A percentile compares a stretch with the other conserved stretches of the same genome.
Evolutionary conservation across 495 filamentous ascomycete genomes (phyloP).

Genomic region (Mytilinidion resinicola): DNA sequence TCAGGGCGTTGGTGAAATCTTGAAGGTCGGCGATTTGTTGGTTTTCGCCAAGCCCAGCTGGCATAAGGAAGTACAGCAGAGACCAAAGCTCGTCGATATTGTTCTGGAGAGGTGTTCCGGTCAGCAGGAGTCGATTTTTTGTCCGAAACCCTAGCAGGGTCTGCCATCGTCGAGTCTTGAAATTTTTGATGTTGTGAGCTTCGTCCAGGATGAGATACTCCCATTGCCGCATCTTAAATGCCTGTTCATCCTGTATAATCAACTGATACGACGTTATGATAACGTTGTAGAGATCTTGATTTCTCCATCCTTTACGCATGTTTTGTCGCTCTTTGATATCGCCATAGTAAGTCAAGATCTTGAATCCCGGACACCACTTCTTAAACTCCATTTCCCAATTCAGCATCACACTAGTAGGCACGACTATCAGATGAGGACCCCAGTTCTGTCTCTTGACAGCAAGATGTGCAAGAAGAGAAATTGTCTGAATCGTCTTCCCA

Average conservation of each 20-base stretch:
- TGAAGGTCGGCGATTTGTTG: conserved; percentile 84
- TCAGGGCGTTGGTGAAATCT: conserved; percentile 91
- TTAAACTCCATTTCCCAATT: conserved; percentile 99
- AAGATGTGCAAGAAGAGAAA: conserved; percentile 86
- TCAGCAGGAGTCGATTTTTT: conserved; percentile 76
- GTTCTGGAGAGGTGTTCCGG: conserved; percentile 94
- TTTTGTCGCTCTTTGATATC: conserved; percentile 70
- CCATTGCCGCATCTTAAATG: conserved; percentile 91
- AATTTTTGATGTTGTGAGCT: conserved; percentile 99
- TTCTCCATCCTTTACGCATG: conserved; percentile 78
- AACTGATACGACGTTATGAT: conserved; percentile 96
- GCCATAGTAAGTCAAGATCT: conserved; percentile 95
- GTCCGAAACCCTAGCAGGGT: conserved; percentile 88
- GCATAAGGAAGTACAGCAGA: conserved; percentile 90
- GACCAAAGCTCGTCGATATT: conserved; percentile 97
- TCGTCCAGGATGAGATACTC: conserved; percentile 99
- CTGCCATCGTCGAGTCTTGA: conserved; percentile 95
- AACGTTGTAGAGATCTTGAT: conserved; percentile 90
- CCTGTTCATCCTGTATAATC: conserved; percentile 84
- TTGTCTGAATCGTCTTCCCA: conserved; percentile 98
- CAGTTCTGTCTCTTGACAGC: conserved; percentile 87
- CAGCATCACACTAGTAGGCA: conserved; percentile 96
- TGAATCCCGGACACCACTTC: conserved; percentile 98
- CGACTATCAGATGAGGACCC: conserved; percentile 94
- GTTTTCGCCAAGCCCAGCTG: conserved; percentile 71